Percentiles rank a stretch among this genome's conserved stretches.
Conservation (phyloP, 2,329 filamentous ascomycete species). For the Colletotrichum eremochloae region DNA sequence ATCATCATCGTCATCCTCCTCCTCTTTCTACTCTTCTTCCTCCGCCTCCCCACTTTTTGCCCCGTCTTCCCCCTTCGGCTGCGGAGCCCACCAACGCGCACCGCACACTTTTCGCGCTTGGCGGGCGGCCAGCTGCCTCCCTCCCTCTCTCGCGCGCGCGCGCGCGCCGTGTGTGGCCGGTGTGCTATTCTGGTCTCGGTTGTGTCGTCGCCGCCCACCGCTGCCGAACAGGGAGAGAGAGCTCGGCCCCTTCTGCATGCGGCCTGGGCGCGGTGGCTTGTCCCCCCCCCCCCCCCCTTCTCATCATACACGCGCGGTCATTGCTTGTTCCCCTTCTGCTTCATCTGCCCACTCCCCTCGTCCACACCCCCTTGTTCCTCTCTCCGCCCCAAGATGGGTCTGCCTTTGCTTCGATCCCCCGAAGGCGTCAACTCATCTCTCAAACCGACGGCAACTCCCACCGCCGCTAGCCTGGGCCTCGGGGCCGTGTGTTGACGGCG, state of each 20-base stretch:
- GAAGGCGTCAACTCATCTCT: constrained; percentile 23
- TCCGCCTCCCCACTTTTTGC: constrained; percentile 19
- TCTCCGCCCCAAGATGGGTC: constrained; percentile 17
- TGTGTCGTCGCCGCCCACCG: constrained; percentile 27
- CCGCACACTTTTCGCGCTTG: constrained; percentile 10
- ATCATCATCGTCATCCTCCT: constrained; percentile 24
- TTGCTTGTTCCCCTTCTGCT: constrained; percentile 23
- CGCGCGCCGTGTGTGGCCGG: constrained; percentile 28
- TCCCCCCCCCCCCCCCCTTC: constrained; percentile 18
- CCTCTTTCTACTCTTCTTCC: constrained; percentile 13
- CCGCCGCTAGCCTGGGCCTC: constrained; percentile 31
- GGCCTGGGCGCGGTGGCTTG: constrained; percentile 42
- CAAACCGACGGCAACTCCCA: constrained; percentile 34
- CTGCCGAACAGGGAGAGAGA: constrained; percentile 32
- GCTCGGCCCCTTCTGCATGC: constrained; percentile 42
- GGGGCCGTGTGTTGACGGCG: constrained; percentile 22
- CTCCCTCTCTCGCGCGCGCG: constrained; percentile 18
- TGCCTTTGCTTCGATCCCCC: constrained; percentile 38
- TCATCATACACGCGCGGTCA: constrained; percentile 21
- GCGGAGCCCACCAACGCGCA: neutral
- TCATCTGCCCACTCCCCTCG: constrained; percentile 11
- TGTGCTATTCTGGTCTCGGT: constrained; percentile 38
- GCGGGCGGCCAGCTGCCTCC: constrained; percentile 4
- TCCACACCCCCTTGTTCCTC: constrained; percentile 8
- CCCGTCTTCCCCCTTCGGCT: constrained; percentile 14